phyloP scores from a whole-genome alignment of 148 eudicot species.

The Rhododendron kiyosumense region DNA sequence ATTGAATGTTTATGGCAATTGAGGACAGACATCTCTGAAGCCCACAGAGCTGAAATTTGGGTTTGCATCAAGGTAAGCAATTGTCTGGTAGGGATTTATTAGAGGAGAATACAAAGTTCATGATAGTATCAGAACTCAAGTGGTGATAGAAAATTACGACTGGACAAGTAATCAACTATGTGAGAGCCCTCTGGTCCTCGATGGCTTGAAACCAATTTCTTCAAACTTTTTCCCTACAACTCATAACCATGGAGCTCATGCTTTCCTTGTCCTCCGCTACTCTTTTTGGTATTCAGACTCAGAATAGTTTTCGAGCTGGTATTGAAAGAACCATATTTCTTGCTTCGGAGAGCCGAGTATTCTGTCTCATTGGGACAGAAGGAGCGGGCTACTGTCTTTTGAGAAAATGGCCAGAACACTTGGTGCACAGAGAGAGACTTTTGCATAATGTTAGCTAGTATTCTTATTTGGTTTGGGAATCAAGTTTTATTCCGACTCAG shows the following conservation, averaged over 20 bases:
- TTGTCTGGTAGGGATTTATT: neutral
- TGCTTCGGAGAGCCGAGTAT: neutral
- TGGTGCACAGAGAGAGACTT: neutral
- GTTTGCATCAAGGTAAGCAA: conserved; percentile 6
- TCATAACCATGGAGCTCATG: neutral
- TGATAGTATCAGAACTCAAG: neutral
- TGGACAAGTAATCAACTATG: neutral
- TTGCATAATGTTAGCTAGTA: neutral
- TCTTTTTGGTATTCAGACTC: neutral
- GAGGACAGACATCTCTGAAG: conserved; percentile 16
- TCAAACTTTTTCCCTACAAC: neutral
- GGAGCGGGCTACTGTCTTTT: neutral
- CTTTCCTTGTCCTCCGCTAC: neutral
- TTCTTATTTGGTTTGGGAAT: neutral
- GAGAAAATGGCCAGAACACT: neutral
- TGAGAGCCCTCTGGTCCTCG: neutral
- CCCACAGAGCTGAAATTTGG: neutral
- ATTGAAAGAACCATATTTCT: neutral
- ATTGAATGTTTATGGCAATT: conserved; percentile 70
- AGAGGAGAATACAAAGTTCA: neutral
- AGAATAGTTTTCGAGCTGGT: neutral
- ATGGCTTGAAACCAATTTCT: neutral
- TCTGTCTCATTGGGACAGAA: neutral
- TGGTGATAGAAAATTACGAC: neutral
- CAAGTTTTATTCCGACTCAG: neutral